Conservation (phyloP, 495 filamentous ascomycete species). For the Talaromyces adpressus region DNA sequence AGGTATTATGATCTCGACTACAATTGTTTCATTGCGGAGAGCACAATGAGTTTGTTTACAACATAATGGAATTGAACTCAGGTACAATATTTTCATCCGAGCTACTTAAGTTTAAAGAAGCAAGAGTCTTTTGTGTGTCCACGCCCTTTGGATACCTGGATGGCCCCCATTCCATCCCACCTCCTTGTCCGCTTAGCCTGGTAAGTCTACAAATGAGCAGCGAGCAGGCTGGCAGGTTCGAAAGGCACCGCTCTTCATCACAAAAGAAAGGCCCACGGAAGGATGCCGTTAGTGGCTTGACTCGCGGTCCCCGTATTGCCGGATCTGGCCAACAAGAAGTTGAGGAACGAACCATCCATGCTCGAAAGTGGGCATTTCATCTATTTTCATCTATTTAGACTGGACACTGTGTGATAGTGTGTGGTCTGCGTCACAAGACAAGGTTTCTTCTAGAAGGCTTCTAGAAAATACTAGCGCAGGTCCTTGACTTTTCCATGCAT, state of each 20-base stretch:
- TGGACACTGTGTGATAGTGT: neutral
- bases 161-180: neutral
- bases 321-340: neutral
- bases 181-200: neutral
- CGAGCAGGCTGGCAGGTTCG: neutral
- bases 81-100: too few species aligned
- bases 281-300: neutral
- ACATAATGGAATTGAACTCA: neutral
- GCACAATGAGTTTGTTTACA: neutral
- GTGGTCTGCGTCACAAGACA: neutral
- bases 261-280: neutral
- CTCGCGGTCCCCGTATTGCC: neutral
- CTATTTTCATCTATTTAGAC: neutral
- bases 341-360: neutral
- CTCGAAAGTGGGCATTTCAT: neutral
- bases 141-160: neutral
- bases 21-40: neutral
- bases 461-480: constrained; percentile 3
- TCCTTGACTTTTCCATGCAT: neutral
- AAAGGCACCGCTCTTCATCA: neutral
- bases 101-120: too few species aligned
- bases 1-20: neutral
- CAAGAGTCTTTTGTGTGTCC: neutral
- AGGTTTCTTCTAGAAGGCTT: constrained; percentile 3
- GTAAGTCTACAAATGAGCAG: neutral